phyloP scores from a whole-genome alignment of 1,284 basidiomycete species.

The Rhodotorula sp. region DNA sequence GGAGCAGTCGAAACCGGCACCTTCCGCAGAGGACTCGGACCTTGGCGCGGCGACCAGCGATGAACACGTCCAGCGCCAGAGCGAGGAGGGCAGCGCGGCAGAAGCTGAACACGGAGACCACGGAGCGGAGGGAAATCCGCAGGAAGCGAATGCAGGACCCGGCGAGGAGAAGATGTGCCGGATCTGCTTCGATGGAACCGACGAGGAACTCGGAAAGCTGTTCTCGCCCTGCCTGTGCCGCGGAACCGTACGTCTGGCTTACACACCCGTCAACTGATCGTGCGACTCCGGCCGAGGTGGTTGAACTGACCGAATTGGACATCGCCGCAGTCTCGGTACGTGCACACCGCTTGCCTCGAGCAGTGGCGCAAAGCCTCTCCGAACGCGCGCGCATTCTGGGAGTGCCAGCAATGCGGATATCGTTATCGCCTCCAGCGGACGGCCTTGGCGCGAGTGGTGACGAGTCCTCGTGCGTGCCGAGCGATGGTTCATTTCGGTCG shows the following conservation, averaged over 20 bases:
- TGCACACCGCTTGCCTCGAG: slow-evolving; percentile 27
- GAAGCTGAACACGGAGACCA: neutral
- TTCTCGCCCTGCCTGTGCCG: slow-evolving; percentile 32
- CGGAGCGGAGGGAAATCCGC: neutral
- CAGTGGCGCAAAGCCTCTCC: slow-evolving; percentile 23
- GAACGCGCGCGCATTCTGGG: slow-evolving; percentile 18
- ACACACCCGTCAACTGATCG: no score
- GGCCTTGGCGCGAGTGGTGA: slow-evolving; percentile 11
- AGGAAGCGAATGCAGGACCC: neutral
- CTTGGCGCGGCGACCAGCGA: no score
- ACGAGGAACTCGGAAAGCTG: slow-evolving; percentile 28
- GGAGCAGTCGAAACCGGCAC: neutral
- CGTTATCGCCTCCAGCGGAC: slow-evolving; percentile 29
- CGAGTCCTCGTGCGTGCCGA: neutral
- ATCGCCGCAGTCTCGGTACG: slow-evolving; percentile 19
- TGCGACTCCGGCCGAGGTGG: neutral
- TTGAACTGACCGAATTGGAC: neutral
- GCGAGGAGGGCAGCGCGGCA: no score
- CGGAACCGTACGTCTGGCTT: slow-evolving; percentile 14
- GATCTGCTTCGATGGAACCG: slow-evolving; percentile 32
- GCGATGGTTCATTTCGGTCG: neutral
- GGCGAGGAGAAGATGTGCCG: slow-evolving; percentile 20
- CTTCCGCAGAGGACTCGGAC: neutral
- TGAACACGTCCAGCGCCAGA: no score
- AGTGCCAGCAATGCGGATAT: slow-evolving; percentile 18